These are phyloP conservation scores for Trichopus zeylanicus DNA, from an alignment of 116 monocot genomes.

Conservation along the genomic window DNA sequence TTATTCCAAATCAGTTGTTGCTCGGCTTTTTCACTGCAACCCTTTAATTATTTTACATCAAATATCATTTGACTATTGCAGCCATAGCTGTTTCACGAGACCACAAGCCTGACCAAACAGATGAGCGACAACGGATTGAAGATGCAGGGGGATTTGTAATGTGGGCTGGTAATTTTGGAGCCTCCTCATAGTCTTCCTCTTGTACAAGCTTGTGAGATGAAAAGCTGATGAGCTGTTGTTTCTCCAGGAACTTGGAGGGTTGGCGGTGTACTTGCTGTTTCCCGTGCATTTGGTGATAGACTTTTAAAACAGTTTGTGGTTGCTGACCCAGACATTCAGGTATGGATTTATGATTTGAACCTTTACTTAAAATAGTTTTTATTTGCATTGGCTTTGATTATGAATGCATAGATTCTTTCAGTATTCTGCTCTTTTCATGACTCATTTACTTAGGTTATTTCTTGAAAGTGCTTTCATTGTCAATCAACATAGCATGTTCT, in stretches of 20 bases:
- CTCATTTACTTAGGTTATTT: too few relatives aligned
- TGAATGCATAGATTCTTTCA: too few relatives aligned
- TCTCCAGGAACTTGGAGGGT: slow-evolving; percentile 87
- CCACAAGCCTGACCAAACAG: slow-evolving; percentile 88
- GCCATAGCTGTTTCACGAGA: slow-evolving; percentile 90
- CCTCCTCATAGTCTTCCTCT: not conserved
- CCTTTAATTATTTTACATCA: not conserved
- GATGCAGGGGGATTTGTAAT: slow-evolving; percentile 94
- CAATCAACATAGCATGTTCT: not conserved
- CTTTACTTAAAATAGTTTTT: not conserved
- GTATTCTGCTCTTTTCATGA: too few relatives aligned
- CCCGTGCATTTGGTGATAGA: slow-evolving; percentile 89
- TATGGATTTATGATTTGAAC: slow-evolving; percentile 3
- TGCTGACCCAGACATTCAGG: slow-evolving; percentile 90
- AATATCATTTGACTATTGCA: slow-evolving; percentile 21
- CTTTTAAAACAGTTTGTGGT: slow-evolving; percentile 83
- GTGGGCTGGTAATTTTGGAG: slow-evolving; percentile 66
- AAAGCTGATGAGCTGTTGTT: not conserved
- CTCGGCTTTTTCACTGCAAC: too few relatives aligned
- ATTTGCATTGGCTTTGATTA: too few relatives aligned
- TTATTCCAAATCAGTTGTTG: too few relatives aligned
- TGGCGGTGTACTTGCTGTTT: slow-evolving; percentile 91
- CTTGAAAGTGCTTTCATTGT: too few relatives aligned
- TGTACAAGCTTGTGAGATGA: not conserved
- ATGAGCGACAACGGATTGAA: slow-evolving; percentile 85